Evolutionary conservation across 345 rosid genomes (phyloP).

Genomic region (Eutrema yunnanense): DNA sequence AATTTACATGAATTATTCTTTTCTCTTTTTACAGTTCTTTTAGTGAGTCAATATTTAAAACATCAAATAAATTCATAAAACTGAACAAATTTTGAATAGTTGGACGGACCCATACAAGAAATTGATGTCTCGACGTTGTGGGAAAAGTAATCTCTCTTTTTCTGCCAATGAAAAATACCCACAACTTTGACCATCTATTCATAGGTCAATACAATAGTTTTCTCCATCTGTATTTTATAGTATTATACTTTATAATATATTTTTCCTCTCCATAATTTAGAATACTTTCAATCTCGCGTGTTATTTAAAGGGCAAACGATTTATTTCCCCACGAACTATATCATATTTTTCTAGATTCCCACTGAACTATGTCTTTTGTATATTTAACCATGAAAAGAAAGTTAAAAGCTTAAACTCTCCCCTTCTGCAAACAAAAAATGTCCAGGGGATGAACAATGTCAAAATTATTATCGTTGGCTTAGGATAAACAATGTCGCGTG

Average conservation of each 20-base stretch:
- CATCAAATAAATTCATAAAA: background rate
- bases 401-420: no score
- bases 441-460: no score
- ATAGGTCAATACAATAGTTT: background rate
- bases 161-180: background rate
- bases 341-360: no score
- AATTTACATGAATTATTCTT: background rate
- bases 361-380: no score
- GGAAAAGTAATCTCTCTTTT: slow-evolving; percentile 11
- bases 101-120: slow-evolving; percentile 22
- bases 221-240: background rate
- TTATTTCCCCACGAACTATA: no score
- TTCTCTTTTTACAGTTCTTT: background rate
- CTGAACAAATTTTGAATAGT: background rate
- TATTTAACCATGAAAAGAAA: no score
- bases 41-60: background rate
- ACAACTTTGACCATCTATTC: slow-evolving; percentile 29
- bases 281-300: background rate
- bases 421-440: no score
- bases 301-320: no score
- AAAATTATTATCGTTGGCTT: no score
- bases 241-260: background rate
- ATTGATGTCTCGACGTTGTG: slow-evolving; percentile 9
- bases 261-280: background rate
- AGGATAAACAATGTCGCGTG: no score